These are phyloP conservation scores for Kockiozyma suomiensis DNA, from an alignment of 805 yeast genomes.

Conservation along the genomic window DNA sequence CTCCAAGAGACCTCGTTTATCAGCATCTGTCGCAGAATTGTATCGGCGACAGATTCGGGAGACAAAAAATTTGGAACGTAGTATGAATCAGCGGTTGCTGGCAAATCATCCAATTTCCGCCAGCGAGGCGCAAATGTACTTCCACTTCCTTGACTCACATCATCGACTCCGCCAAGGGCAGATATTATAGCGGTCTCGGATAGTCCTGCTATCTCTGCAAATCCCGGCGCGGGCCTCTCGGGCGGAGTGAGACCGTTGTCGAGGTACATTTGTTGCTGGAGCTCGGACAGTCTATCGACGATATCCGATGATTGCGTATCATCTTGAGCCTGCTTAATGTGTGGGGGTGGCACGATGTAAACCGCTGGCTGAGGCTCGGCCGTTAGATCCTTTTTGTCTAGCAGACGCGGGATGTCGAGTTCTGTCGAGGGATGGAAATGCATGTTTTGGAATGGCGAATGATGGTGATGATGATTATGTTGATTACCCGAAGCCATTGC, in stretches of 20 bases:
- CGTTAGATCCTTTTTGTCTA: neutral
- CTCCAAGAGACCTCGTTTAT: constrained; percentile 23
- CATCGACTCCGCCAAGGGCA: neutral
- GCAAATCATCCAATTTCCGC: neutral
- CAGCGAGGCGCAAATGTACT: neutral
- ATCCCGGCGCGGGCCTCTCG: constrained; percentile 4
- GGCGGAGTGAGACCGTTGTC: neutral
- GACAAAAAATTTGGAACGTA: constrained; percentile 8
- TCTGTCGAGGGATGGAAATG: neutral
- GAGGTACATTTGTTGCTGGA: neutral
- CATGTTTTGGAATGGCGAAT: too few relatives aligned
- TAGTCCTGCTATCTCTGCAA: neutral
- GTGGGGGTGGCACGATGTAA: constrained; percentile 8
- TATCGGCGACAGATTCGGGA: constrained; percentile 18
- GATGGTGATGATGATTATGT: too few relatives aligned
- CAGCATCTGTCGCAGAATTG: constrained; percentile 6
- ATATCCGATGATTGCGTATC: neutral
- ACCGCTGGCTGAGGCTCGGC: constrained; percentile 2
- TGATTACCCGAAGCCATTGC: too few relatives aligned
- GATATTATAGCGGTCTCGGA: neutral
- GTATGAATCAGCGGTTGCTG: constrained; percentile 16
- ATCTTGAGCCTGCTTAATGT: neutral
- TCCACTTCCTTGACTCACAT: neutral
- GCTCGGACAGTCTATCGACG: neutral
- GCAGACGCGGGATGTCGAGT: neutral